Base-by-base conservation (phyloP, 495 filamentous ascomycete genomes). In the Cercophora sp. region DNA sequence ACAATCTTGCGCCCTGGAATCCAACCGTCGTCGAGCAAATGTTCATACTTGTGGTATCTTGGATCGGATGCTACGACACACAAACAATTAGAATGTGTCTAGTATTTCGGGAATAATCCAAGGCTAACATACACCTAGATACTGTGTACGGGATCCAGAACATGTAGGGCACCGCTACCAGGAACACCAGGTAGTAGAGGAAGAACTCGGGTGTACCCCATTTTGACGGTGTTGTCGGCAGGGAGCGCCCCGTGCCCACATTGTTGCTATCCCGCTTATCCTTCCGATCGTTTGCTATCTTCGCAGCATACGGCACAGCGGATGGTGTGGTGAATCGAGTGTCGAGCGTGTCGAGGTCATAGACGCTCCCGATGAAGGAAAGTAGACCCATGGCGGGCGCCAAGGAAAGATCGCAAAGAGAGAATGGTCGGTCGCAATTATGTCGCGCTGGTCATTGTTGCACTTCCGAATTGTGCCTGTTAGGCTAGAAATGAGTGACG, bases 1-100 rank as follows among this genome's bases (percentile, higher is more conserved):
- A 89, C 86, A 34, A 96, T 88, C 76, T 87, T 89, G 42, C 91
- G 88, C 13, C 93, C 93, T n/a, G 85, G 85, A 49, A 99, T 89
- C 93, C 93, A 99, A 50, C 93, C 94, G 8, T 82, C 76, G 0
- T 81, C 85, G 15, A 99, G 79, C 1, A 85, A 69, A 40, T 73
- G 69, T 53, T 85, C 75, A 63, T 85, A 97, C 55, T 81, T 88
- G 29, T 75, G 55, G 64, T 94, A 97, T 51, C 86, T 82, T 4
- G 91, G 88, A 69, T 96, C 83, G 31, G 79, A 85, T 46, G 87
- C 91, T 96, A 52, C 20, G 40, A 43, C 16, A 27, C 9, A 19
- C 25, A 37, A 26, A 5, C 22, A 11, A 53, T 63, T 31, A 55
- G 57, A 41, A 45, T 53, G 5, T 32, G 23, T 13, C 29, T 37